Conservation (phyloP, 768 basidiomycete species). For the Mycena olivaceomarginata region DNA sequence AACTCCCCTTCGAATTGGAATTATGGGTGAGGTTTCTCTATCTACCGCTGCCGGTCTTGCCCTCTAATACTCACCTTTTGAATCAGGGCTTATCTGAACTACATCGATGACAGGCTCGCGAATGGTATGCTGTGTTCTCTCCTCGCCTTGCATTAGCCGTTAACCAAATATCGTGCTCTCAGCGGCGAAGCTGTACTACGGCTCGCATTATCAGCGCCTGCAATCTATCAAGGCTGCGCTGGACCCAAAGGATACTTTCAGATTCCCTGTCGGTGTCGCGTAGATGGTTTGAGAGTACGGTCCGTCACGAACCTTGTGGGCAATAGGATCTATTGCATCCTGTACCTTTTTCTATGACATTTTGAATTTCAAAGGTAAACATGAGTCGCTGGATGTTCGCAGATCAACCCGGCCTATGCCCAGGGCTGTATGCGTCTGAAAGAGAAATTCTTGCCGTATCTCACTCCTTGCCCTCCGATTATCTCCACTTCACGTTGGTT, state of each 20-base stretch:
- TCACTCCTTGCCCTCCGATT: too few relatives aligned
- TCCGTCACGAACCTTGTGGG: too few relatives aligned
- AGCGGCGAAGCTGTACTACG: constrained; percentile 45
- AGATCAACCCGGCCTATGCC: too few relatives aligned
- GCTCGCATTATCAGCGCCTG: constrained; percentile 38
- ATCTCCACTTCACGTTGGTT: too few relatives aligned
- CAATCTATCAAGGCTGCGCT: constrained; percentile 40
- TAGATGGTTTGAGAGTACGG: neutral
- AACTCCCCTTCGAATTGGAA: constrained; percentile 61
- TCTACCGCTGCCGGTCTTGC: neutral
- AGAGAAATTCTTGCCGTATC: too few relatives aligned
- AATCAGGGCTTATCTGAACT: constrained; percentile 65
- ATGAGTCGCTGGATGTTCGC: too few relatives aligned
- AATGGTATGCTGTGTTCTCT: constrained; percentile 25
- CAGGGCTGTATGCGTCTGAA: too few relatives aligned
- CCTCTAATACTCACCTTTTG: neutral
- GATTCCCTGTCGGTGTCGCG: constrained; percentile 42
- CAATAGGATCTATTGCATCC: too few relatives aligned
- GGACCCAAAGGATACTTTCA: constrained; percentile 47
- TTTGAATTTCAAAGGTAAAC: too few relatives aligned
- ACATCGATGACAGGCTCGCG: constrained; percentile 55
- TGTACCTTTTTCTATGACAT: too few relatives aligned
- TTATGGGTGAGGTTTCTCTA: constrained; percentile 54
- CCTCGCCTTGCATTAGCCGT: too few relatives aligned
- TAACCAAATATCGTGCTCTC: too few relatives aligned